Evolutionary conservation across 2,329 filamentous ascomycete species (phyloP).

Genomic region (Aspergillus sp.): DNA sequence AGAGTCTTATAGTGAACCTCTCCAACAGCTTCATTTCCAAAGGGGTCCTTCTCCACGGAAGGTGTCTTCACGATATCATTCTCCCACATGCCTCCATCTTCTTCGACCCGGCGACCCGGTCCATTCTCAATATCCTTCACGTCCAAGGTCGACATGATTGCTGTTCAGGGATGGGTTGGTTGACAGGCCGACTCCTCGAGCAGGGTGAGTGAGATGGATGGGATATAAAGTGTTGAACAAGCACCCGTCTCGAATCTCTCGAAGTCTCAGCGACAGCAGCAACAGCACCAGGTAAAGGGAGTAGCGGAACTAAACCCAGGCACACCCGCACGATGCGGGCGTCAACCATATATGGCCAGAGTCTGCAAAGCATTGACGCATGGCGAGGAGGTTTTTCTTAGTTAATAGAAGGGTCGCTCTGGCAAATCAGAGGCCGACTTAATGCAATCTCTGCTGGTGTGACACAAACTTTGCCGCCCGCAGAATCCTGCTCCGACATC

Average conservation of each 20-base stretch:
- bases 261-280: background rate
- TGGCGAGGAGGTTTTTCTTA: slow-evolving; percentile 7
- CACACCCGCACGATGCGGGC: background rate
- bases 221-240: background rate
- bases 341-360: background rate
- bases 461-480: slow-evolving; percentile 7
- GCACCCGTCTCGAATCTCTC: background rate
- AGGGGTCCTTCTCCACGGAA: slow-evolving; percentile 27
- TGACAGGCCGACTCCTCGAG: slow-evolving; percentile 8
- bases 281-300: background rate
- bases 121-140: slow-evolving; percentile 18
- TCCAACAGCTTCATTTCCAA: slow-evolving; percentile 32
- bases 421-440: background rate
- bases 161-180: background rate
- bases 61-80: slow-evolving; percentile 16
- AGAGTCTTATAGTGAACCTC: slow-evolving; percentile 53
- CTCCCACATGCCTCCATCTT: slow-evolving; percentile 7
- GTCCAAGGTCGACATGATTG: slow-evolving; percentile 5
- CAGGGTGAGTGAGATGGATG: background rate
- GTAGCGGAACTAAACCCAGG: background rate
- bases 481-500: slow-evolving; percentile 3
- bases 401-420: background rate
- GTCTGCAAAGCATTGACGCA: background rate
- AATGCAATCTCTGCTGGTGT: slow-evolving; percentile 6
- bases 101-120: background rate